phyloP scores from a whole-genome alignment of 2,329 filamentous ascomycete species.

The Claviceps sorghi region DNA sequence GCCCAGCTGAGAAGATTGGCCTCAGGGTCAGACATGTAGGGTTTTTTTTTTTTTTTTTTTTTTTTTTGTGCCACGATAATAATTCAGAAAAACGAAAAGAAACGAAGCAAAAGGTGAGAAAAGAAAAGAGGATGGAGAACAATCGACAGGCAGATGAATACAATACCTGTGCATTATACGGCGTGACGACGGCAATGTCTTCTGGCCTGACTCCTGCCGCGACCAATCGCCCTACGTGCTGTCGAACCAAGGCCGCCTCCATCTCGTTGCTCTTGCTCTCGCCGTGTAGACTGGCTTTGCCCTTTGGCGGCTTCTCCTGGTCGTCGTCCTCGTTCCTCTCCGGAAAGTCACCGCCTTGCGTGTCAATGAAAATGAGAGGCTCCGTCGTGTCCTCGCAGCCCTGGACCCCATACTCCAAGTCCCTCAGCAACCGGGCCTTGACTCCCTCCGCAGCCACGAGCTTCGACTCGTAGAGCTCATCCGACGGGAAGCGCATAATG shows the following conservation, averaged over 20 bases:
- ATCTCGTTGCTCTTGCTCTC: slow-evolving; percentile 82
- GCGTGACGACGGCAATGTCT: slow-evolving; percentile 87
- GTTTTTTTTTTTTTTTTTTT: no score
- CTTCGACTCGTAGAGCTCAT: slow-evolving; percentile 70
- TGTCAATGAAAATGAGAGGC: slow-evolving; percentile 87
- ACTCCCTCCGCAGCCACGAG: slow-evolving; percentile 72
- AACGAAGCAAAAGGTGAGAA: no score
- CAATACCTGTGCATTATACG: slow-evolving; percentile 82
- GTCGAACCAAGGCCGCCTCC: slow-evolving; percentile 67
- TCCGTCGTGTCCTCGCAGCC: slow-evolving; percentile 78
- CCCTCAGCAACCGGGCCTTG: slow-evolving; percentile 56
- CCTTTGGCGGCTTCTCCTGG: slow-evolving; percentile 28
- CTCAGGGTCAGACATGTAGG: slow-evolving; percentile 4
- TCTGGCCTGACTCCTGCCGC: slow-evolving; percentile 63
- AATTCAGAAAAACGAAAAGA: no score
- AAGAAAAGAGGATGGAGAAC: neutral
- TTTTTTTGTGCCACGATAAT: no score
- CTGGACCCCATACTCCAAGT: slow-evolving; percentile 61
- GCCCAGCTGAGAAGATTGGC: slow-evolving; percentile 42
- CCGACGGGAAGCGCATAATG: slow-evolving; percentile 90
- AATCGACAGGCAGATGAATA: slow-evolving; percentile 16
- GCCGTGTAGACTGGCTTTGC: slow-evolving; percentile 29
- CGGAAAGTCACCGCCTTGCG: slow-evolving; percentile 82
- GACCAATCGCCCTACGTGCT: slow-evolving; percentile 65
- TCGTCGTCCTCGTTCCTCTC: slow-evolving; percentile 68